Evolutionary conservation across 176 grass and related monocot genomes (phyloP).

Genomic region (Eremochloa ophiuroides): DNA sequence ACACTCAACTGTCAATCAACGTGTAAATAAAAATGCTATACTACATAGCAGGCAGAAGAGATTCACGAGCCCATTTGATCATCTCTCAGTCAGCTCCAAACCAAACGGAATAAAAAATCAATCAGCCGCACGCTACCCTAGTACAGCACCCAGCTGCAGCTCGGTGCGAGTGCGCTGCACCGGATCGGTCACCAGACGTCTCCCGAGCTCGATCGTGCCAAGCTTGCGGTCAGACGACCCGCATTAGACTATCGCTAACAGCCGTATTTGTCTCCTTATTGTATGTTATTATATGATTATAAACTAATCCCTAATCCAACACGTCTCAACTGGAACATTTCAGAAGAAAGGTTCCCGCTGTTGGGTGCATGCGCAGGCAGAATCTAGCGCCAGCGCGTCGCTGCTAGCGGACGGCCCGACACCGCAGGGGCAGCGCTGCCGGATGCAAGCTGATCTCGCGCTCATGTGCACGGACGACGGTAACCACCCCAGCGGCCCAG

Average conservation of each 20-base stretch:
- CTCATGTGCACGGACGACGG: conserved; percentile 15
- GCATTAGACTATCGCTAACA: background rate
- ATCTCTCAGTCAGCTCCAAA: too few species aligned
- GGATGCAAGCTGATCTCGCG: background rate
- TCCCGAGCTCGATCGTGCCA: background rate
- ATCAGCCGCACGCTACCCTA: background rate
- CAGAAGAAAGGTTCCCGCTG: conserved; percentile 29
- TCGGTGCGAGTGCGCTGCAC: background rate
- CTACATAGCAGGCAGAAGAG: too few species aligned
- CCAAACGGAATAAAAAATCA: background rate
- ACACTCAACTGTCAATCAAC: background rate
- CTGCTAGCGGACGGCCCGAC: conserved; percentile 15
- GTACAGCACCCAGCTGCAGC: background rate
- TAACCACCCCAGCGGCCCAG: background rate
- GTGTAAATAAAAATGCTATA: background rate
- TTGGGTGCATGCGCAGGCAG: conserved; percentile 2
- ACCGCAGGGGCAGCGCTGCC: conserved; percentile 22
- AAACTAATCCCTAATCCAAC: background rate
- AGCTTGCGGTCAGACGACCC: background rate
- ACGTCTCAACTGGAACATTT: background rate
- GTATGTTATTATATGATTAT: background rate
- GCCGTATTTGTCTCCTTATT: background rate
- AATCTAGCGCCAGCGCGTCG: conserved; percentile 39
- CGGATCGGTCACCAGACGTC: background rate
- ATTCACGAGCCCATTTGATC: too few species aligned